Conservation (phyloP, 345 rosid species). For the Erysimum cheiranthoides region DNA sequence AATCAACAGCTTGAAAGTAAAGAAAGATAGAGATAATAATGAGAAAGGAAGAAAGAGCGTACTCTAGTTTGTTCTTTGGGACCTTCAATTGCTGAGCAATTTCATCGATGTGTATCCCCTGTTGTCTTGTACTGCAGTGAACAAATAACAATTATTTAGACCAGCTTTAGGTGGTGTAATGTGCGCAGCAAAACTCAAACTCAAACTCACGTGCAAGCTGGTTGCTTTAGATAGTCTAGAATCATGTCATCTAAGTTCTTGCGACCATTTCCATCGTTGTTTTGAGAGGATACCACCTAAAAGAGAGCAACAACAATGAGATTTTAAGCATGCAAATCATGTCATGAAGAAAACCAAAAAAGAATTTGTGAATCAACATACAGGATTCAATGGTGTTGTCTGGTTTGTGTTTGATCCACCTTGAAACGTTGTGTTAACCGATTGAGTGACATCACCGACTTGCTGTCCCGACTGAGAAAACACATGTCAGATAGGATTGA, state of each 20-base stretch:
- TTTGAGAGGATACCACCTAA: constrained; percentile 62
- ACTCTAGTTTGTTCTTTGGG: constrained; percentile 81
- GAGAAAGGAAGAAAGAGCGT: constrained; percentile 34
- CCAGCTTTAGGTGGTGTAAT: constrained; percentile 28
- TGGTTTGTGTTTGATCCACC: constrained; percentile 50
- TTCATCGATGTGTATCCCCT: constrained; percentile 83
- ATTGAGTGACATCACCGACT: constrained; percentile 47
- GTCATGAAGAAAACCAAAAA: constrained; percentile 11
- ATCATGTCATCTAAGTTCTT: constrained; percentile 79
- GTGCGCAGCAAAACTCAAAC: not conserved
- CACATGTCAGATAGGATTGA: not conserved
- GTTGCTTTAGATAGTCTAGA: constrained; percentile 76
- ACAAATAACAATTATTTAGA: not conserved
- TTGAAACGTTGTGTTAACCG: constrained; percentile 31
- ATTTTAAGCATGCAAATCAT: not conserved
- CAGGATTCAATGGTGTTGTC: constrained; percentile 55
- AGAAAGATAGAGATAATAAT: not conserved
- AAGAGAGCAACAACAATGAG: not conserved
- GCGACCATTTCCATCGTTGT: constrained; percentile 56
- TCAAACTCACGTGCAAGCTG: constrained; percentile 69
- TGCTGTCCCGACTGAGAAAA: constrained; percentile 41
- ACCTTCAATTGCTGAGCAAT: constrained; percentile 73
- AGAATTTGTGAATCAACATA: constrained; percentile 35
- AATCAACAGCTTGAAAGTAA: not conserved
- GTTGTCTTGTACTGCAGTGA: constrained; percentile 69